phyloP scores from a whole-genome alignment of 2,329 filamentous ascomycete species.

The Bipolaris cookei region DNA sequence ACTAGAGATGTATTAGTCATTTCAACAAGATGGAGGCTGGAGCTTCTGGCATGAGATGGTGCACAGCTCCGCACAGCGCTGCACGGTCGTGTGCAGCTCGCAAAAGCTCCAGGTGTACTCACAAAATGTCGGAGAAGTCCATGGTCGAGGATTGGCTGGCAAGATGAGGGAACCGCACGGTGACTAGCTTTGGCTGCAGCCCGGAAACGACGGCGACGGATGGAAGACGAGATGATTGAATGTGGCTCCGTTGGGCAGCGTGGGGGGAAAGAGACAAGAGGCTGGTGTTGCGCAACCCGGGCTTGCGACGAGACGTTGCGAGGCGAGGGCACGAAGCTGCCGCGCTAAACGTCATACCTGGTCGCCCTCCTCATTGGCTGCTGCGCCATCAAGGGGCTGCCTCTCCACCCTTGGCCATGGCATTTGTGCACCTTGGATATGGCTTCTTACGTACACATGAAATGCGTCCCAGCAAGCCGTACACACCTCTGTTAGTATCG shows the following conservation, averaged over 20 bases:
- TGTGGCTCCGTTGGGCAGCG: conserved; percentile 1
- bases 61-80: conserved; percentile 30
- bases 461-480: no score
- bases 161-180: conserved; percentile 45
- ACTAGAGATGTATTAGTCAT: conserved; percentile 57
- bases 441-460: no score
- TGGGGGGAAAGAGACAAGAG: conserved; percentile 9
- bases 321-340: conserved; percentile 12
- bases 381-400: conserved; percentile 10
- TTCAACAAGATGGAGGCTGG: conserved; percentile 9
- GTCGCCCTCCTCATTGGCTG: conserved; percentile 12
- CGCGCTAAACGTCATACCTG: conserved; percentile 20
- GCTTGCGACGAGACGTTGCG: conserved; percentile 16
- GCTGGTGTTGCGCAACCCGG: conserved; percentile 21
- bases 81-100: conserved; percentile 1
- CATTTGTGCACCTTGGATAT: not conserved
- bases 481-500: no score
- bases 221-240: conserved; percentile 7
- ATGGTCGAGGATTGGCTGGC: conserved; percentile 57
- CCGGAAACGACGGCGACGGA: conserved; percentile 1
- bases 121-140: conserved; percentile 95
- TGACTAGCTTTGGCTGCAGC: conserved; percentile 25
- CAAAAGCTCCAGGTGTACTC: conserved; percentile 52
- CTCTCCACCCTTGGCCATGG: not conserved
- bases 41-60: conserved; percentile 12